Base-by-base conservation (phyloP, 345 rosid species). In the Pseudoturritis turrita region DNA sequence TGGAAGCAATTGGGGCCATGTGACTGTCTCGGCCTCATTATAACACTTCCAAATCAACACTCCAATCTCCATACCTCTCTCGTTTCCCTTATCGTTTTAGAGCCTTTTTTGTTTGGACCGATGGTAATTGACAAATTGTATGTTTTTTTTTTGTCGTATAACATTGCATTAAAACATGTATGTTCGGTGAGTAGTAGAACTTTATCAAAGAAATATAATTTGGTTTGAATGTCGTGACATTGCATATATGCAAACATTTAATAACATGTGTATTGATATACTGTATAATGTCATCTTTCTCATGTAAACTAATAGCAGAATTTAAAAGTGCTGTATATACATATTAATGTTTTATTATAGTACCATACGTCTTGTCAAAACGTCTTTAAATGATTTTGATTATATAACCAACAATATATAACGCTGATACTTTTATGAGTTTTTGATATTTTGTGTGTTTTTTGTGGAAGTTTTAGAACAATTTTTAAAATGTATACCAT, bases 11-110 rank as follows among this genome's bases (percentile, higher is more conserved):
- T 41, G 66, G 44, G 78, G 63, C 73, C 78, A 74, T 60, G 78
- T 67, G 78, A 46, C 6, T 75, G 74, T 75, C 74, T 62, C 74
- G 70, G 64, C 50, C 65, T 75, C 79, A 68, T 75, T 75, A 75
- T 46, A 75, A 68, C 79, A 68, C 8, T 68, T 75, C 74, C 29
- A 41, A 44, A 60, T 60, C 69, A 45, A 60, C 74, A 52, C 56
- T 33, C 40, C 56, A 62, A 13, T 75, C 35, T 75, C 62, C 56
- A 41, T 43, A 52, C 57, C 23, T 75, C 45, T 63, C 43, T 72
- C 26, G 54, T 33, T 51, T 41, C 40, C 45, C 49, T 68, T 68
- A 59, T 74, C 73, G 78, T 35, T 67, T 59, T 57, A 36, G 46
- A 63, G 8, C n/a, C 8, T 36, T 18, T 18, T 19, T 60, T 35